A percentile compares a stretch with the other conserved stretches of the same genome.
phyloP scores from a whole-genome alignment of 352 stramenopile genomes.

The Phytophthora pistaciae region DNA sequence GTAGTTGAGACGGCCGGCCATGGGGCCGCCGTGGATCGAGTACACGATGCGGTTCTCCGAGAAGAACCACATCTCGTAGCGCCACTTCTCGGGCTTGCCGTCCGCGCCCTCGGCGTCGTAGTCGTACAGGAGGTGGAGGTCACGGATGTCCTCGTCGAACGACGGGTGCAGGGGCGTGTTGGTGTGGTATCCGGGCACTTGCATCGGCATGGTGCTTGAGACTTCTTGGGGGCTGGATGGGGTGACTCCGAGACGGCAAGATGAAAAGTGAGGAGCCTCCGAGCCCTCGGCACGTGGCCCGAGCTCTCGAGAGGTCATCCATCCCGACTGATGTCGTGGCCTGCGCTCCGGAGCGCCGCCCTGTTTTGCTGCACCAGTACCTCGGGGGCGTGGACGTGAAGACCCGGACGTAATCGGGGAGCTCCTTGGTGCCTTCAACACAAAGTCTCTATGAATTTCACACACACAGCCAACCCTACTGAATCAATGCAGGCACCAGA shows the following conservation, averaged over 20 bases:
- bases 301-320: background rate
- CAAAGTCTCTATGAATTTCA: background rate
- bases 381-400: constrained; percentile 27
- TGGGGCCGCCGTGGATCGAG: constrained; percentile 64
- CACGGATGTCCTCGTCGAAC: constrained; percentile 65
- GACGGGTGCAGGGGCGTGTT: constrained; percentile 64
- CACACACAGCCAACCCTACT: background rate
- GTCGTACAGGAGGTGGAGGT: constrained; percentile 64
- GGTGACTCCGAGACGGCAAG: constrained; percentile 32
- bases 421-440: constrained; percentile 5
- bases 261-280: constrained; percentile 34
- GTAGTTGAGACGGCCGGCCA: constrained; percentile 66
- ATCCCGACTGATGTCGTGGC: background rate
- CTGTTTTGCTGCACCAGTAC: constrained; percentile 26
- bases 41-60: constrained; percentile 66
- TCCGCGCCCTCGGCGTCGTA: constrained; percentile 53
- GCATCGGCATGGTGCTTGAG: constrained; percentile 39
- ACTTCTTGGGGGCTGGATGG: constrained; percentile 23
- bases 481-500: constrained; percentile 1
- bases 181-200: constrained; percentile 62
- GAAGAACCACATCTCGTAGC: constrained; percentile 75
- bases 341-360: background rate
- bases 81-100: constrained; percentile 62
- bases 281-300: constrained; percentile 25
- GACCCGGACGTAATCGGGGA: constrained; percentile 26